Evolutionary conservation across 306 rosid species (phyloP).

Genomic region (Quercus bicolor): DNA sequence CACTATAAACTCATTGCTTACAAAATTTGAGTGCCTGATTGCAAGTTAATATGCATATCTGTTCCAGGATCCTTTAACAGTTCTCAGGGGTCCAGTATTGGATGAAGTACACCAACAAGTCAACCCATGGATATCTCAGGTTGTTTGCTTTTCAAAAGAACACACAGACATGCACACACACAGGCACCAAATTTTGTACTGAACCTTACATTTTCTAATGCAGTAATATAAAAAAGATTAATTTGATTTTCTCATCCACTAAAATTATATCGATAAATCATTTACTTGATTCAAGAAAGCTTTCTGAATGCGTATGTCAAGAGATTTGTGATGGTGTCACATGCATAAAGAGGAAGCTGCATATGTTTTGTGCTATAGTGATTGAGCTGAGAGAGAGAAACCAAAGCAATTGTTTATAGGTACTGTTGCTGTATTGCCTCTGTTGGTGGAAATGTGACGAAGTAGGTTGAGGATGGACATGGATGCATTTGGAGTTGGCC

Average conservation of each 20-base stretch:
- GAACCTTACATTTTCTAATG: not conserved
- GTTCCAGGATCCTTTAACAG: slow-evolving; percentile 35
- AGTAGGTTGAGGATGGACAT: not conserved
- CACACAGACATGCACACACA: not conserved
- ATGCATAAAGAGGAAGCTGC: slow-evolving; percentile 1
- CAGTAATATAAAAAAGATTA: not conserved
- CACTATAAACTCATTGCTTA: not conserved
- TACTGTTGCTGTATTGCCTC: not conserved
- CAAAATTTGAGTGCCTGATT: slow-evolving; percentile 13
- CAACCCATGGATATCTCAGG: slow-evolving; percentile 62
- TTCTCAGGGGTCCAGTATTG: slow-evolving; percentile 44
- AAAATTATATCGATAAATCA: not conserved
- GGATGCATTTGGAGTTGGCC: not conserved
- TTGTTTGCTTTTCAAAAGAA: slow-evolving; percentile 6
- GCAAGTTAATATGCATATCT: slow-evolving; percentile 3
- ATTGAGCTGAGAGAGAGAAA: not conserved
- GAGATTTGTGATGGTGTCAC: not conserved
- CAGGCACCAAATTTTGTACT: not conserved
- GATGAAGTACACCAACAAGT: slow-evolving; percentile 56
- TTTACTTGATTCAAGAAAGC: not conserved
- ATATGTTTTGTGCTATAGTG: not conserved
- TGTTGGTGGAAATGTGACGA: not conserved
- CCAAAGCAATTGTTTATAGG: not conserved
- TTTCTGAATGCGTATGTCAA: not conserved
- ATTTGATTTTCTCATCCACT: not conserved